Base-by-base conservation (phyloP, 495 filamentous ascomycete species). In the Trichoderma reesei region DNA sequence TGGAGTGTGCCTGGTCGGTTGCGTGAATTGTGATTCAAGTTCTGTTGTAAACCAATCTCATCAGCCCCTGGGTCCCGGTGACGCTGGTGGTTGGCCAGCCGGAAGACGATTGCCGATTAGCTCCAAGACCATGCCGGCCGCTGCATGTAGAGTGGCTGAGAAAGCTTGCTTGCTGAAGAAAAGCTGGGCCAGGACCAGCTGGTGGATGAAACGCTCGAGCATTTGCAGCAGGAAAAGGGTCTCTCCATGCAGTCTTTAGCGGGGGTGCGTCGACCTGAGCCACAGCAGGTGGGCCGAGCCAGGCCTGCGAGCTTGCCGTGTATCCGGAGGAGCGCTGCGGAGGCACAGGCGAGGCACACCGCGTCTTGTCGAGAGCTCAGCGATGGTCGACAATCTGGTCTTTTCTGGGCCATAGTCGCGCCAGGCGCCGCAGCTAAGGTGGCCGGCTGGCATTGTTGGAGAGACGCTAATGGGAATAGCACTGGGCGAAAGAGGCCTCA, bases 31-130 rank as follows among this genome's bases (percentile, higher is more conserved):
- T 56, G 26, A 33, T 18, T 26, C 46, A 54, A 18, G 46, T 18
- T 16, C 10, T 18, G 18, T 9, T 34, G 51, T 56, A 56, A 56
- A 34, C 51, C 51, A 56, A 56, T 56, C 20, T 56, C 9, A 56
- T 2, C 20, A 20, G 31, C 31, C 51, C 31, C 51, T 56, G 51
- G 51, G 26, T 13, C 31, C 51, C 26, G 16, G 51, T 56, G 31
- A 56, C 26, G 20, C 10, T 56, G 9, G 20, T 56, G 31, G 51
- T 56, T 56, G 51, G 51, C 51, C 34, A 56, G 51, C 31, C 51
- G 51, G 51, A n/a, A 56, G 34, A 56, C 7, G 51, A 56, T 56
- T 56, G 51, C 51, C 51, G 51, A 56, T 56, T 56, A 56, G 51
- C 51, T 34, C 51, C 51, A 56, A 46, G 51, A 33, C 51, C 51